Conservation (phyloP, 495 filamentous ascomycete species). For the Tetracladium setigerum region DNA sequence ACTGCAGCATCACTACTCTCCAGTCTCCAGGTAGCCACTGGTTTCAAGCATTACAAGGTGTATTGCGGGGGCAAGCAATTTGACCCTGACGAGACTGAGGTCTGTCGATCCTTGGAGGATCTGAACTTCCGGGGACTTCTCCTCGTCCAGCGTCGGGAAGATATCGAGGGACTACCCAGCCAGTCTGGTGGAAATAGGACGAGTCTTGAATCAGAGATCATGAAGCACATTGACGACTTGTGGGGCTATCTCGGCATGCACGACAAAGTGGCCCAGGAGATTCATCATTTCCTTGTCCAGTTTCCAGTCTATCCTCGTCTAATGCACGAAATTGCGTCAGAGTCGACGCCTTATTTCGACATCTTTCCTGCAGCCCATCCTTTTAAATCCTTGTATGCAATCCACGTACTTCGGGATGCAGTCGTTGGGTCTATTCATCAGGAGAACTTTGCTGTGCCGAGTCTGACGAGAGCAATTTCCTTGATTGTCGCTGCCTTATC, state of each 20-base stretch:
- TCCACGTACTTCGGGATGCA: constrained; percentile 52
- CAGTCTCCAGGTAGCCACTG: constrained; percentile 54
- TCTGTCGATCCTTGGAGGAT: constrained; percentile 48
- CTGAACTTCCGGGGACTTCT: constrained; percentile 55
- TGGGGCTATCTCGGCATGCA: constrained; percentile 75
- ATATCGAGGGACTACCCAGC: constrained; percentile 22
- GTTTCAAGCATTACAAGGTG: constrained; percentile 60
- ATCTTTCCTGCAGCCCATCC: constrained; percentile 64
- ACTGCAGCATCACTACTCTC: constrained; percentile 60
- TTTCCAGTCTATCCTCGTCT: constrained; percentile 64
- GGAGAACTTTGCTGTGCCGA: constrained; percentile 18
- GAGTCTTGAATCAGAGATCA: constrained; percentile 62
- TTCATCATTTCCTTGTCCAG: constrained; percentile 64
- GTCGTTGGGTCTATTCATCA: constrained; percentile 17
- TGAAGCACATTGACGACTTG: constrained; percentile 79
- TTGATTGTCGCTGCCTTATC: constrained; percentile 40
- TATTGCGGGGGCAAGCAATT: constrained; percentile 41
- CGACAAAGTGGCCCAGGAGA: constrained; percentile 64
- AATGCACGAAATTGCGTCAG: constrained; percentile 48
- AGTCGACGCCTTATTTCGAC: constrained; percentile 41
- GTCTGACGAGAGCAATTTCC: constrained; percentile 29
- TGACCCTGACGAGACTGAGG: constrained; percentile 37
- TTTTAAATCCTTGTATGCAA: constrained; percentile 67
- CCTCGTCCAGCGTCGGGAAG: constrained; percentile 42
- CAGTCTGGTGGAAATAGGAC: constrained; percentile 34